phyloP scores from a whole-genome alignment of 805 yeast genomes.

The Hanseniaspora guilliermondii region DNA sequence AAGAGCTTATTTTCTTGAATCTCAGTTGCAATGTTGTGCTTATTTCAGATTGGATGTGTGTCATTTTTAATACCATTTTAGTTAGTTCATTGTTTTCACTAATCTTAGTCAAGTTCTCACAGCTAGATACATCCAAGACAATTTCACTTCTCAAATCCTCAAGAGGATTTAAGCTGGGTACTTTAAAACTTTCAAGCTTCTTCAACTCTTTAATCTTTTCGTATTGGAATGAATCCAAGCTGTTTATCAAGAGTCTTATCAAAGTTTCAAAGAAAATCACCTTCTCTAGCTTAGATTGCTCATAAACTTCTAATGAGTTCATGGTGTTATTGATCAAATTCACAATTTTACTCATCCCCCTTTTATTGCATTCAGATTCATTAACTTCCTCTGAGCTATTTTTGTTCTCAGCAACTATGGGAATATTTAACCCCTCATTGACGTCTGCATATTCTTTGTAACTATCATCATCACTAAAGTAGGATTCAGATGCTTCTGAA shows the following conservation, averaged over 20 bases:
- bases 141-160: neutral
- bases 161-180: neutral
- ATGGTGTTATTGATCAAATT: neutral
- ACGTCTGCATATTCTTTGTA: neutral
- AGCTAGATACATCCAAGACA: neutral
- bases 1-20: conserved; percentile 25
- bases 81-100: conserved; percentile 5
- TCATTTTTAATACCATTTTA: conserved; percentile 2
- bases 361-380: neutral
- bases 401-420: too few relatives aligned
- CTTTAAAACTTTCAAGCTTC: neutral
- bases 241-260: neutral
- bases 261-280: conserved; percentile 1
- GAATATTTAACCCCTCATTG: neutral
- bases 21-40: conserved; percentile 58
- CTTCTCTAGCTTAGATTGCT: neutral
- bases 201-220: neutral
- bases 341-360: neutral
- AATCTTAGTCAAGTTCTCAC: neutral
- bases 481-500: neutral
- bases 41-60: conserved; percentile 48
- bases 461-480: neutral
- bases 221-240: neutral
- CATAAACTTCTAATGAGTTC: neutral
- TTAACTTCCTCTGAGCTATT: neutral